Evolutionary conservation across 345 rosid species (phyloP), one percentile per base, ranked within the genome.

Genomic region (Theobroma cacao): DNA sequence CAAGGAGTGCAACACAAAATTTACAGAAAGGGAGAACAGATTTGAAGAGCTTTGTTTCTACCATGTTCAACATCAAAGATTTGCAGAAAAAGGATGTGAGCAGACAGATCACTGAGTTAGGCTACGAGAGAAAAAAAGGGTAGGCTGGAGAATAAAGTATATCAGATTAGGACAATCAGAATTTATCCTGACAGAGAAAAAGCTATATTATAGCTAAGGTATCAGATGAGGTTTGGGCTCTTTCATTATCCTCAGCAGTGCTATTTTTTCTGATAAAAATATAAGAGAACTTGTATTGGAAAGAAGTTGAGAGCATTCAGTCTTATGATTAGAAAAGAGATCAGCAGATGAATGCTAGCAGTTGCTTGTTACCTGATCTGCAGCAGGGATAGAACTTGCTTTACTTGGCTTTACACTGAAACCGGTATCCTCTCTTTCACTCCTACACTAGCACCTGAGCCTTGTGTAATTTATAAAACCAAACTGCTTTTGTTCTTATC

Each of bases 41-140:
- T 74, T 70, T 74, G 85, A 66, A 56, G 48, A n/a, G n/a, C n/a
- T n/a, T 58, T 79, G 81, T 61, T 72, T 79, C 75, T 17, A 26
- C 80, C 89, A 89, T 85, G 55, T 83, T 75, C 41, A 66, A 71
- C 72, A 56, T 75, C 38, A 70, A 36, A 72, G 28, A 67, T 17
- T 10, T 61, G 66, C 14, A 14, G 38, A 31, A 31, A 18, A 31
- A 15, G n/a, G n/a, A n/a, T n/a, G n/a, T n/a, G n/a, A n/a, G n/a
- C n/a, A n/a, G n/a, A n/a, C n/a, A n/a, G n/a, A n/a, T n/a, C n/a
- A n/a, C n/a, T n/a, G n/a, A n/a, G n/a, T n/a, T n/a, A n/a, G n/a
- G n/a, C n/a, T n/a, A n/a, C 45, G 10, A 41, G 9, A 41, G 45
- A 41, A 7, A 41, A 8, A 41, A 41, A 41, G 7, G 45, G 9